phyloP scores from a whole-genome alignment of 352 stramenopile species.

The Pythium diclinum region DNA sequence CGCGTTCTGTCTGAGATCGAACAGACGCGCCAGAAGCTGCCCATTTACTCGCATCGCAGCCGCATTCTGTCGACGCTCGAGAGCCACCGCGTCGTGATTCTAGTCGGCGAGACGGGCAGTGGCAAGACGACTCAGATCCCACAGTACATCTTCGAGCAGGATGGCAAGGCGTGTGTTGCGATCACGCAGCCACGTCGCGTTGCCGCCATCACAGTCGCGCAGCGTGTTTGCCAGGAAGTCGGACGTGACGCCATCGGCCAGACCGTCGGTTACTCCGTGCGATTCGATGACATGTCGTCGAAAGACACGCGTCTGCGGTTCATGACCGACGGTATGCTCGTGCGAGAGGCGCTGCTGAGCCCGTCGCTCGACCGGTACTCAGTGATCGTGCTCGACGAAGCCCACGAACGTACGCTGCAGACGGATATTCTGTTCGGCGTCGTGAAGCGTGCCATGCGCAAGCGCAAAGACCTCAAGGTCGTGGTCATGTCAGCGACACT shows the following conservation, averaged over 20 bases:
- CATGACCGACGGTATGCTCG: slow-evolving; percentile 90
- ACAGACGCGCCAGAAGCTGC: slow-evolving; percentile 56
- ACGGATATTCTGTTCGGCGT: slow-evolving; percentile 91
- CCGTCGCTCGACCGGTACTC: slow-evolving; percentile 76
- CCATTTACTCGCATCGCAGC: slow-evolving; percentile 69
- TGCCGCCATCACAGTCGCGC: slow-evolving; percentile 79
- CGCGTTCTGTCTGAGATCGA: slow-evolving; percentile 43
- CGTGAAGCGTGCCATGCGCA: slow-evolving; percentile 78
- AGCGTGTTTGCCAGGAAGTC: slow-evolving; percentile 73
- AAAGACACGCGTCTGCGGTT: slow-evolving; percentile 93
- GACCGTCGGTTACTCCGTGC: slow-evolving; percentile 90
- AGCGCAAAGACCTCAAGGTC: slow-evolving; percentile 88
- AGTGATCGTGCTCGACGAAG: slow-evolving; percentile 86
- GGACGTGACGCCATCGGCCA: slow-evolving; percentile 46
- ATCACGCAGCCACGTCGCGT: slow-evolving; percentile 83
- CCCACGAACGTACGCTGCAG: slow-evolving; percentile 83
- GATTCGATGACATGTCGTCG: slow-evolving; percentile 92
- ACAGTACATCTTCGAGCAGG: slow-evolving; percentile 81
- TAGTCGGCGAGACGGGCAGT: slow-evolving; percentile 88
- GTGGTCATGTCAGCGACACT: slow-evolving; percentile 99
- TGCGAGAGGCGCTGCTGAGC: slow-evolving; percentile 83
- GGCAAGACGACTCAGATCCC: slow-evolving; percentile 91
- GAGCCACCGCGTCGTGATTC: slow-evolving; percentile 73
- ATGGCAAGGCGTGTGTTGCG: slow-evolving; percentile 48
- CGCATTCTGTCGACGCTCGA: slow-evolving; percentile 64